Conservation (phyloP, 2,329 filamentous ascomycete species). For the Diaporthe amygdali region DNA sequence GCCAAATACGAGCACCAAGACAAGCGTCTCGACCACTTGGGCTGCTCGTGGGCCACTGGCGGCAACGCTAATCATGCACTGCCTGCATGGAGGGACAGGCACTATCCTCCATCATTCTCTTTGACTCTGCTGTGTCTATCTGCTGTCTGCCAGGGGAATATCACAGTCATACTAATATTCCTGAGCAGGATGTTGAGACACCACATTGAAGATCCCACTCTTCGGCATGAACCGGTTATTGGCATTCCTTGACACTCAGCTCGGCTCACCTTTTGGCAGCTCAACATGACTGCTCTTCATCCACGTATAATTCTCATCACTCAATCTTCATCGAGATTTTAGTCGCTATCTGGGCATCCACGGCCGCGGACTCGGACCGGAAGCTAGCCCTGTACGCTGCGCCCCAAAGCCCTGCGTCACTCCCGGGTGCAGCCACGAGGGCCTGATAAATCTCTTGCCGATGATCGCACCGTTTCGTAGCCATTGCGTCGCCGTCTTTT, state of each 20-base stretch:
- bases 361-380: background rate
- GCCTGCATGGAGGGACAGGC: background rate
- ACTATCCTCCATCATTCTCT: background rate
- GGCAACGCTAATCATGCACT: slow-evolving; percentile 11
- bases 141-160: background rate
- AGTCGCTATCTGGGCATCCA: background rate
- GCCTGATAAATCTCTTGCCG: background rate
- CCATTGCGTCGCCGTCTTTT: background rate
- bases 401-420: slow-evolving; percentile 10
- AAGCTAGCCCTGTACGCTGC: slow-evolving; percentile 1
- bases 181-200: background rate
- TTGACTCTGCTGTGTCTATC: background rate
- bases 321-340: background rate
- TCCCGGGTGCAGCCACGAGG: background rate
- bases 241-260: background rate
- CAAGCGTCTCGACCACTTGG: slow-evolving; percentile 1
- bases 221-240: slow-evolving; percentile 9
- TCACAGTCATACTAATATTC: background rate
- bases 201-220: background rate
- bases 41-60: slow-evolving; percentile 1
- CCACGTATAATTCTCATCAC: background rate
- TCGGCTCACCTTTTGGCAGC: background rate
- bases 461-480: background rate
- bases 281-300: background rate
- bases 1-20: slow-evolving; percentile 15